Conservation (phyloP, 805 yeast genomes). For the Blastobotrys parvus region DNA sequence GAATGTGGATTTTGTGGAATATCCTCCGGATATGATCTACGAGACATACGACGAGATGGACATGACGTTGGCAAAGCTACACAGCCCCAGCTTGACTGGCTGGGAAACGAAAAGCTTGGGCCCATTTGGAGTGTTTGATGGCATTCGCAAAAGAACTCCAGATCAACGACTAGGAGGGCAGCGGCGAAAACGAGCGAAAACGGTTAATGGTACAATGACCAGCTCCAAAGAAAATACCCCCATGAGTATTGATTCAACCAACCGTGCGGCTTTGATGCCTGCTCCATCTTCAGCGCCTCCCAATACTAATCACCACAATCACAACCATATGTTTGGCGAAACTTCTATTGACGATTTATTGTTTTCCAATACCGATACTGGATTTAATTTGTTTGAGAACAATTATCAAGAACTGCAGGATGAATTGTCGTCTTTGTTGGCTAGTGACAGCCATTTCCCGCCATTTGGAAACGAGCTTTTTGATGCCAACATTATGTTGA, state of each 20-base stretch:
- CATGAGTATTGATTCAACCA: background rate
- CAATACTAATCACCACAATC: too few species aligned
- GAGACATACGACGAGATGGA: slow-evolving; percentile 80
- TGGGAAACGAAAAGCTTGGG: slow-evolving; percentile 52
- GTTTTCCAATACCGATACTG: background rate
- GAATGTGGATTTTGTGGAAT: slow-evolving; percentile 48
- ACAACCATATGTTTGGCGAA: background rate
- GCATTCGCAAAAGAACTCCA: slow-evolving; percentile 21
- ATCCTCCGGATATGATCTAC: slow-evolving; percentile 51
- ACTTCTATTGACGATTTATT: background rate
- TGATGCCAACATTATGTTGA: background rate
- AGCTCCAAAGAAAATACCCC: background rate
- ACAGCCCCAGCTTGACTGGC: slow-evolving; percentile 35
- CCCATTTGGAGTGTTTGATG: slow-evolving; percentile 77
- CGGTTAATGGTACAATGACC: background rate
- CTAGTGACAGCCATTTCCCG: slow-evolving; percentile 5
- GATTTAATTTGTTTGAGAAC: background rate
- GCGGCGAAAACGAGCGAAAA: background rate
- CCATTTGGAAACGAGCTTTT: background rate
- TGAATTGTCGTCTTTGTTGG: slow-evolving; percentile 12
- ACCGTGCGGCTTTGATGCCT: background rate
- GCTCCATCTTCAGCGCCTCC: background rate
- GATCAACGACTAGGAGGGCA: background rate
- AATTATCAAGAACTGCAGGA: slow-evolving; percentile 13
- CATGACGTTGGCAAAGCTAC: slow-evolving; percentile 49